Percentiles rank a stretch among this genome's conserved stretches.
Evolutionary conservation across 495 filamentous ascomycete genomes (phyloP).

Genomic region (Tuber calosporum): DNA sequence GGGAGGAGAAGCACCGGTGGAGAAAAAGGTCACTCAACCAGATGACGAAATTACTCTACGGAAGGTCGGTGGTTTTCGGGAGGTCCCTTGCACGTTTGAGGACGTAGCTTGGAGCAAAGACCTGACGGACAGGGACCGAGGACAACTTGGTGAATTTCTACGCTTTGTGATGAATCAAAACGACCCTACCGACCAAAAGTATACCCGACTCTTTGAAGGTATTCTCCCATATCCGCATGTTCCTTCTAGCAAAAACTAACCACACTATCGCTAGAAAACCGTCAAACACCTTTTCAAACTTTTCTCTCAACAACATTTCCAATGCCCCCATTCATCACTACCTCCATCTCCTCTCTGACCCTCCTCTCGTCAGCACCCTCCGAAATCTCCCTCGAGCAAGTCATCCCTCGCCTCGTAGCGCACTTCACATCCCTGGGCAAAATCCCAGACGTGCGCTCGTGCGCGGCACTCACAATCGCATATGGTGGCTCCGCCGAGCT

Average conservation of each 20-base stretch:
- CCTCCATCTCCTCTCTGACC: constrained; percentile 70
- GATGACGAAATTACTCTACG: constrained; percentile 43
- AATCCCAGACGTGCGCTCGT: constrained; percentile 36
- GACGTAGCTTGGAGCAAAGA: constrained; percentile 36
- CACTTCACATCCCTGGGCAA: constrained; percentile 77
- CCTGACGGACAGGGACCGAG: constrained; percentile 35
- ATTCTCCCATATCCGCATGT: background rate
- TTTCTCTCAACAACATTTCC: constrained; percentile 68
- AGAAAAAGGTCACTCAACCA: background rate
- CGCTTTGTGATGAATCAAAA: constrained; percentile 33
- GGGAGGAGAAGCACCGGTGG: background rate
- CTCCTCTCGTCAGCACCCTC: constrained; percentile 56
- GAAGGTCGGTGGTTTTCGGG: constrained; percentile 63
- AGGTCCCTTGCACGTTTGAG: constrained; percentile 43
- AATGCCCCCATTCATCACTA: constrained; percentile 60
- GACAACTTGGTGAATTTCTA: constrained; percentile 35
- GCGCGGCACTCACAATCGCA: constrained; percentile 38
- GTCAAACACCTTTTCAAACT: constrained; percentile 11
- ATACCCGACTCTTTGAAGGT: constrained; percentile 20
- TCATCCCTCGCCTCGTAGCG: constrained; percentile 61
- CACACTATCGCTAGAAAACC: constrained; percentile 3
- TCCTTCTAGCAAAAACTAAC: constrained; percentile 2
- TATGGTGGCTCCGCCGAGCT: constrained; percentile 93
- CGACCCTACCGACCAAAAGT: constrained; percentile 25
- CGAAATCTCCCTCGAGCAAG: constrained; percentile 57